Base-by-base conservation (phyloP, 2,329 filamentous ascomycete genomes). In the Chaetomium strumarium region DNA sequence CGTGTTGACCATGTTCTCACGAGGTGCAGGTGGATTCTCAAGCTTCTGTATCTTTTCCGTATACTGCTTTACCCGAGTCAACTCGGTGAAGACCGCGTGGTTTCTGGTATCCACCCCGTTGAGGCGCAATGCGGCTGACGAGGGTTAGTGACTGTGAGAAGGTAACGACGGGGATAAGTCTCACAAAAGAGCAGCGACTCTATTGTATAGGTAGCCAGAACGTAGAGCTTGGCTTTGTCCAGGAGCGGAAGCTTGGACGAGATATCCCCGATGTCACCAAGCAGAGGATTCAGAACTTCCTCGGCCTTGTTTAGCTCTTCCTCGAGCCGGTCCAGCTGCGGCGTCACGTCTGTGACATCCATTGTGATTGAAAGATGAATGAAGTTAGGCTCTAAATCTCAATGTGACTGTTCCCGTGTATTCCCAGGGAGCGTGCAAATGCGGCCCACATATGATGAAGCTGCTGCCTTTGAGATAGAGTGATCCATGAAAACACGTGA, bases 151-250 rank as follows among this genome's bases (percentile, higher is more conserved):
- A 6, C 7, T 43, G 17, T 19, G 46, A 56, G 33, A 24, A 8
- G 43, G 13, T 16, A 24, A 24, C 17, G 17, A 45, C n/a, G n/a
- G 16, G 29, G n/a, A 3, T 30, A 5, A n/a, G 47, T 13, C 81
- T 58, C 71, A 90, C 88, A 87, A 70, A 95, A 97, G 8, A 99
- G 73, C 10, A 96, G 74, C 0, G 91, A 95, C 65, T 97, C 92
- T 58, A 99, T 85, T 0, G 91, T 81, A 68, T 97, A 99, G 16
- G 90, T 86, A 47, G 85, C 78, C 17, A 95, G 76, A n/a, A 93
- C 85, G 66, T 95, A 90, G 55, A 96, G 83, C 72, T 97, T 96
- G 8, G 93, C 90, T 72, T 90, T 91, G 74, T 97, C 92, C 55
- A 99, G 78, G n/a, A 97, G 77, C 1, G 92, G 91, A 29, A 97